A percentile compares a stretch with the other conserved stretches of the same genome.
Conservation (phyloP, 345 rosid species). For the Arabis alpina region DNA sequence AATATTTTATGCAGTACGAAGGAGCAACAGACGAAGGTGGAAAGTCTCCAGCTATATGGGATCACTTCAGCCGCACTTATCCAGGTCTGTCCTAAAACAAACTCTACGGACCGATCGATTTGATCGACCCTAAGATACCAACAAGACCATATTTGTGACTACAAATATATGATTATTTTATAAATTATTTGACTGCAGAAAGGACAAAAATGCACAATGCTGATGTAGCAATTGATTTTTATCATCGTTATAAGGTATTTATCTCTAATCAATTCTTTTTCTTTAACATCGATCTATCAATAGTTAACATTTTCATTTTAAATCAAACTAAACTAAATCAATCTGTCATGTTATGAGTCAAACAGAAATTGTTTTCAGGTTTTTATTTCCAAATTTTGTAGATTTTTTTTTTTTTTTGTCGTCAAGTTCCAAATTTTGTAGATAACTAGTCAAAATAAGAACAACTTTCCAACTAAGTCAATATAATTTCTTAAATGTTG, state of each 20-base stretch:
- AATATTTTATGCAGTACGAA: constrained; percentile 40
- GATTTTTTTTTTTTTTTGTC: too few species aligned
- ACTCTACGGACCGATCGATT: not conserved
- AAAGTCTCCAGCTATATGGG: constrained; percentile 44
- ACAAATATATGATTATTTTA: not conserved
- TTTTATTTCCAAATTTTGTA: not conserved
- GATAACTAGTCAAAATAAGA: constrained; percentile 11
- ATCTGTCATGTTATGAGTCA: not conserved
- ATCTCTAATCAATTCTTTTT: not conserved
- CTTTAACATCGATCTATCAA: too few species aligned
- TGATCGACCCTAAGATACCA: not conserved
- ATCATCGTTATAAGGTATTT: constrained; percentile 54
- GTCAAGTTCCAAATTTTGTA: not conserved
- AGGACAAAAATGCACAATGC: constrained; percentile 54
- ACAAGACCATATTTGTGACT: not conserved
- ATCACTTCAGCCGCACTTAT: constrained; percentile 44
- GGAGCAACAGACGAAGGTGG: constrained; percentile 47
- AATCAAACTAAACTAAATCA: not conserved
- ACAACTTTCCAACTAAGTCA: not conserved
- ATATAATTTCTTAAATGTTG: constrained; percentile 5
- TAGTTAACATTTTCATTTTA: too few species aligned
- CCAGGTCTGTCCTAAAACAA: constrained; percentile 35
- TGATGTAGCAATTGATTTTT: constrained; percentile 53
- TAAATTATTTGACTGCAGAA: constrained; percentile 37
- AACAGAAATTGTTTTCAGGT: not conserved